These are phyloP conservation scores for Bonia amplexicaulis DNA, from an alignment of 176 grass and related monocot genomes.

Conservation along the genomic window DNA sequence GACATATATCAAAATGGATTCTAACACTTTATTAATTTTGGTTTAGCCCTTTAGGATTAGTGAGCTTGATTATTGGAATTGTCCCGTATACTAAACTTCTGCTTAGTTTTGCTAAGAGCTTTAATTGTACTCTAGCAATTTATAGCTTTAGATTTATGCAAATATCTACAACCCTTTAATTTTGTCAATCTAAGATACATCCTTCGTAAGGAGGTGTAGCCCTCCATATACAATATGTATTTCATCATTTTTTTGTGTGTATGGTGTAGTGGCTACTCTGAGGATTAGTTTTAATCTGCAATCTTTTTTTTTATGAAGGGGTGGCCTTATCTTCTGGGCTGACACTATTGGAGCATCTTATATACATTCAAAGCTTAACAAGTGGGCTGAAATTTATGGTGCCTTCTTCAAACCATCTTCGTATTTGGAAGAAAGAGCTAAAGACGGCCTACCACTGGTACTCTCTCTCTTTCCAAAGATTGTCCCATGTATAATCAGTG, in stretches of 20 bases:
- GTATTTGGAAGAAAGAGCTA: slow-evolving; percentile 74
- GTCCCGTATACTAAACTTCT: not conserved
- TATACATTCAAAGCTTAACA: slow-evolving; percentile 68
- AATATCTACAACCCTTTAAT: not conserved
- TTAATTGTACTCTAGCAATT: not conserved
- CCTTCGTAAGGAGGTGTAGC: not conserved
- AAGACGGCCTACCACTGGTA: slow-evolving; percentile 62
- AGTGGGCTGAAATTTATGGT: slow-evolving; percentile 75
- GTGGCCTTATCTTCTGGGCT: slow-evolving; percentile 84
- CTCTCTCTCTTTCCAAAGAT: not conserved
- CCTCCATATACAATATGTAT: not conserved
- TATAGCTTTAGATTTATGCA: not conserved
- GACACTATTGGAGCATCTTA: slow-evolving; percentile 76
- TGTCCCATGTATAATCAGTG: not conserved
- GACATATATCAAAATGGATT: not conserved
- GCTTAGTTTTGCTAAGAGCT: not conserved
- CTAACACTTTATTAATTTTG: not conserved
- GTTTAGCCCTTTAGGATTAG: not conserved
- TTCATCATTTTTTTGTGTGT: not conserved
- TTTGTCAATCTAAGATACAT: not conserved
- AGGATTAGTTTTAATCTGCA: not conserved
- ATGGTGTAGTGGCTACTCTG: not conserved
- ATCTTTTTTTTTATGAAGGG: not conserved
- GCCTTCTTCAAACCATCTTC: slow-evolving; percentile 71
- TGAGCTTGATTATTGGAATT: not conserved